Conservation (phyloP, 176 grass and related monocot species). For the Aegilops umbellulata region DNA sequence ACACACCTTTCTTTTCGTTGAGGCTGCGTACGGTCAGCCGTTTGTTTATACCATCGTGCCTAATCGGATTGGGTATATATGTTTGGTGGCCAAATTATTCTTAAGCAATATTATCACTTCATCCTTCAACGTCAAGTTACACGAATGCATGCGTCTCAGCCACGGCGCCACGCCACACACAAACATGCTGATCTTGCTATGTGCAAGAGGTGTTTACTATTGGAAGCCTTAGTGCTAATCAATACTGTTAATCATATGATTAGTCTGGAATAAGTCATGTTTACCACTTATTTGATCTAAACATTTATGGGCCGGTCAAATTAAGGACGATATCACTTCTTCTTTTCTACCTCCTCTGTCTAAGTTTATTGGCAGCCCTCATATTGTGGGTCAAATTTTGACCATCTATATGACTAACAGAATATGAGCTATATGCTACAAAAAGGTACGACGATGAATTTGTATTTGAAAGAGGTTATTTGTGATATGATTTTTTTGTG, state of each 20-base stretch:
- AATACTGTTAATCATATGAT: background rate
- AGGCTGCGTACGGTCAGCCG: background rate
- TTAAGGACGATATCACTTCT: background rate
- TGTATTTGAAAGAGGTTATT: no score
- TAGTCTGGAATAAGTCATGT: background rate
- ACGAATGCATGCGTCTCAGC: background rate
- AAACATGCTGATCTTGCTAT: background rate
- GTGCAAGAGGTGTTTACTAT: background rate
- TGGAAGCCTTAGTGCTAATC: background rate
- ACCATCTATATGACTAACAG: no score
- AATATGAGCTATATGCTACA: no score
- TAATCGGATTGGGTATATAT: conserved; percentile 29
- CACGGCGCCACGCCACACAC: background rate
- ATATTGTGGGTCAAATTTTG: no score
- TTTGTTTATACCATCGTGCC: conserved; percentile 17
- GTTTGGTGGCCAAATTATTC: conserved; percentile 34
- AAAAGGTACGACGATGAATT: no score
- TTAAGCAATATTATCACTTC: conserved; percentile 23
- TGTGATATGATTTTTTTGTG: no score
- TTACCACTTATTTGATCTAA: no score
- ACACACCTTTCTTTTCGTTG: background rate
- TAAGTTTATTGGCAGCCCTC: no score
- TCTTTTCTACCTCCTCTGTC: background rate
- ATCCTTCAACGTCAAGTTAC: conserved; percentile 4
- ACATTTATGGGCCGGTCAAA: no score